phyloP scores from a whole-genome alignment of 2,329 filamentous ascomycete genomes.

The Emmonsiellopsis sp. region DNA sequence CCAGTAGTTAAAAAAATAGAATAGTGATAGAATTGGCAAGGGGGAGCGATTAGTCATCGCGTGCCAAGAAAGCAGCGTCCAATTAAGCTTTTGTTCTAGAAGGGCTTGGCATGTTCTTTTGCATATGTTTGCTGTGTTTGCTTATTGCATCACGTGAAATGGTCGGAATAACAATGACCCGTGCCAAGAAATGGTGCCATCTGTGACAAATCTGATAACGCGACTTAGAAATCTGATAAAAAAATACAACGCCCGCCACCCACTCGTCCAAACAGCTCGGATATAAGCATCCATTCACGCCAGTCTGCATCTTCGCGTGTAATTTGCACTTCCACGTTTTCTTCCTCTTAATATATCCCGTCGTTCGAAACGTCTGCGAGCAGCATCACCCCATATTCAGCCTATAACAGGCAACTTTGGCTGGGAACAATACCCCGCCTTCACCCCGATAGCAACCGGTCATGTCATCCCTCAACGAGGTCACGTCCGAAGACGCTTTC shows the following conservation, averaged over 20 bases:
- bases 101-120: not conserved
- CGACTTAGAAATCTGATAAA: not conserved
- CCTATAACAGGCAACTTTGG: not conserved
- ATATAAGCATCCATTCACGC: no score
- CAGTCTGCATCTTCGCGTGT: no score
- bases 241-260: not conserved
- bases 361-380: no score
- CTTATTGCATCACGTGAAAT: not conserved
- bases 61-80: not conserved
- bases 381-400: no score
- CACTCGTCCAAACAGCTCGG: no score
- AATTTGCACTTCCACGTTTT: no score
- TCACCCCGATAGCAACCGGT: slow-evolving; percentile 12
- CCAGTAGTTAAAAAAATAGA: not conserved
- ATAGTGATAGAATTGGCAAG: not conserved
- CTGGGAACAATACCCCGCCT: not conserved
- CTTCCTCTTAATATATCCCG: no score
- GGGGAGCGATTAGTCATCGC: not conserved
- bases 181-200: not conserved
- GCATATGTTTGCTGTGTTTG: not conserved
- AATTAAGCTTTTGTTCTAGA: not conserved
- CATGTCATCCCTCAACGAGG: slow-evolving; percentile 71
- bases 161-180: not conserved
- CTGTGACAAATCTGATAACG: slow-evolving; percentile 3
- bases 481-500: slow-evolving; percentile 67